Conservation (phyloP, 805 yeast genomes). For the Saturnispora dispora region DNA sequence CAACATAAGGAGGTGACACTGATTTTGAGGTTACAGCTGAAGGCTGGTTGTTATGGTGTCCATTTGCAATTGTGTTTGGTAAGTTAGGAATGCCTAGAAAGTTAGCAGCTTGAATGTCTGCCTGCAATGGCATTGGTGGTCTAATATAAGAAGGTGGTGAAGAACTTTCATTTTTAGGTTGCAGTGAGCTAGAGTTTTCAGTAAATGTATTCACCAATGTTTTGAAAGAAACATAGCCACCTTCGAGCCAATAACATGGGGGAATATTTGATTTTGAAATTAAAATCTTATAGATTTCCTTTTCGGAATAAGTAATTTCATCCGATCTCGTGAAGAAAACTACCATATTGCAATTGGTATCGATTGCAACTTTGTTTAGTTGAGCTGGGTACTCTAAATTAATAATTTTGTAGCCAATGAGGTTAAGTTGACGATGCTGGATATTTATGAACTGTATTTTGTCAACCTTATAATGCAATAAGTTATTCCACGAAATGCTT, state of each 20-base stretch:
- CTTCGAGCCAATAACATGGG: slow-evolving; percentile 24
- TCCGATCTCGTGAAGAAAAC: slow-evolving; percentile 9
- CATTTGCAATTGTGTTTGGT: slow-evolving; percentile 23
- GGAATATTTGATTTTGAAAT: background rate
- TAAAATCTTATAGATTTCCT: background rate
- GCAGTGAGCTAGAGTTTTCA: background rate
- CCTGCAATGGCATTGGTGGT: background rate
- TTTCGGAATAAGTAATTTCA: slow-evolving; percentile 5
- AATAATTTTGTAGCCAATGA: background rate
- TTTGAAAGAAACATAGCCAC: slow-evolving; percentile 26
- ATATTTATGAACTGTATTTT: slow-evolving; percentile 7
- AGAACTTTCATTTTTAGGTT: background rate
- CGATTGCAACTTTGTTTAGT: background rate
- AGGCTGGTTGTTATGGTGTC: slow-evolving; percentile 11
- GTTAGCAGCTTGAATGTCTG: background rate
- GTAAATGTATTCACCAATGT: background rate
- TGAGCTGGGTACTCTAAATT: slow-evolving; percentile 5
- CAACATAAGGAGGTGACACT: background rate
- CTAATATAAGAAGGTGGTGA: background rate
- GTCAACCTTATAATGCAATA: background rate
- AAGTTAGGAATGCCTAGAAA: background rate
- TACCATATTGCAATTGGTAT: slow-evolving; percentile 1
- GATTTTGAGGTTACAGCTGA: background rate
- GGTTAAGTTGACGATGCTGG: slow-evolving; percentile 1
- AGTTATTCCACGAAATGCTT: background rate